Percentiles rank a stretch among this genome's conserved stretches.
Evolutionary conservation across 768 basidiomycete genomes (phyloP).

Genomic region (Mycena alexandri): DNA sequence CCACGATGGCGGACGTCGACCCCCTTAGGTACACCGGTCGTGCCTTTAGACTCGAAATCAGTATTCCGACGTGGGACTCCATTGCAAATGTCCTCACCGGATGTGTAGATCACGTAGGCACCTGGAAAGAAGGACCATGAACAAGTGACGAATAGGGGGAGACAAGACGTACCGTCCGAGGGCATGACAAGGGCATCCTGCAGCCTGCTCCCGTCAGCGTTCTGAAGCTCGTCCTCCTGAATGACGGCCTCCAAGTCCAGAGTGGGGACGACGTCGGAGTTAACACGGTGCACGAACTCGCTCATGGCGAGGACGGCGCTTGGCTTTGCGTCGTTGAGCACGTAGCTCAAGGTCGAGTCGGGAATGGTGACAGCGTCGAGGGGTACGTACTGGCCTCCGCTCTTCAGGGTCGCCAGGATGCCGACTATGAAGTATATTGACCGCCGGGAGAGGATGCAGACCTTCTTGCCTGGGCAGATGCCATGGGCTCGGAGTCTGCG

Average conservation of each 20-base stretch:
- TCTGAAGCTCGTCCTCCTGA: conserved; percentile 31
- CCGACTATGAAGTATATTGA: conserved; percentile 58
- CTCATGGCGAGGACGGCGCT: conserved; percentile 52
- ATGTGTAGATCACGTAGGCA: conserved; percentile 64
- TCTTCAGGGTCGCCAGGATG: conserved; percentile 60
- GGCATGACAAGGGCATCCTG: conserved; percentile 38
- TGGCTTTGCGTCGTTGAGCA: conserved; percentile 54
- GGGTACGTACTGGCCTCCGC: conserved; percentile 62
- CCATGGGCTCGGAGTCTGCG: conserved; percentile 52
- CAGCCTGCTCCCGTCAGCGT: conserved; percentile 37
- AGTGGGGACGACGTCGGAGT: conserved; percentile 33
- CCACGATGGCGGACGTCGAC: conserved; percentile 59
- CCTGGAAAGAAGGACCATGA: conserved; percentile 39
- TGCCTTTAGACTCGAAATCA: conserved; percentile 46
- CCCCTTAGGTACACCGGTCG: conserved; percentile 61
- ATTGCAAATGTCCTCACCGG: conserved; percentile 44
- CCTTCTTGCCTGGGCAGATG: conserved; percentile 56
- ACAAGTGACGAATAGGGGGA: not conserved
- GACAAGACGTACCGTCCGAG: not conserved
- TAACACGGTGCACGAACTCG: conserved; percentile 46
- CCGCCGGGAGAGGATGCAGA: conserved; percentile 60
- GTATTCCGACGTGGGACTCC: not conserved
- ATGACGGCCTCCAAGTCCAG: conserved; percentile 41
- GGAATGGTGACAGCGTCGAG: conserved; percentile 62
- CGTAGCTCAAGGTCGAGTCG: conserved; percentile 56